Base-by-base conservation (phyloP, 148 eudicot species). In the Rheum nobile region DNA sequence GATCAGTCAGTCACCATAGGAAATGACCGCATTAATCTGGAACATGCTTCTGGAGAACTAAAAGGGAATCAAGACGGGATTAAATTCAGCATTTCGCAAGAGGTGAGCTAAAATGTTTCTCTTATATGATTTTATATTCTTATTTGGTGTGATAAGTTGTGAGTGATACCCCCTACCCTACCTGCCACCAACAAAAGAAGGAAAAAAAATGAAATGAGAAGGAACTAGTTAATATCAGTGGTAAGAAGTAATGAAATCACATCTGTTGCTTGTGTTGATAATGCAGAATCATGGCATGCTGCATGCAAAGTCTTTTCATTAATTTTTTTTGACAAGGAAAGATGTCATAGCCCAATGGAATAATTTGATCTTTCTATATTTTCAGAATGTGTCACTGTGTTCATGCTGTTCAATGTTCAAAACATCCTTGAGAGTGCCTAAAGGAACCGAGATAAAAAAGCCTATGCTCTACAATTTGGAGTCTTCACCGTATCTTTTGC, bases 341-440 rank as follows among this genome's bases (percentile, higher is more conserved):
- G 4, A 65, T 14, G 7, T 5, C 32, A 16, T 14, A 6, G 10
- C 24, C 70, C 32, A 65, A 16, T 17, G 19, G 32, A 65, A 38
- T 10, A 13, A 32, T 39, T 37, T 74, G 16, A 22, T 14, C 54
- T 74, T 31, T 59, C 55, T 77, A 22, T 71, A 71, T 79, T 48
- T 81, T 71, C 85, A 91, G 91, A 73, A 77, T 48, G 78, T 52
- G 55, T 73, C 71, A 73, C 67, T 59, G 72, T 89, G 90, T 81
- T 81, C 84, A 43, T 91, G 97, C 78, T 89, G 93, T 77, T 85
- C 82, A 57, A 84, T 81, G 57, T 85, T 89, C 72, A 86, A 82
- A 71, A 82, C 83, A 22, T 39, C 85, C 63, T 76, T 75, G 52
- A 71, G 69, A 77, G 79, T 85, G 65, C 77, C 80, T n/a, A 80